Conservation (phyloP, 331 rosid genomes). For the Pyrus hybrid region DNA sequence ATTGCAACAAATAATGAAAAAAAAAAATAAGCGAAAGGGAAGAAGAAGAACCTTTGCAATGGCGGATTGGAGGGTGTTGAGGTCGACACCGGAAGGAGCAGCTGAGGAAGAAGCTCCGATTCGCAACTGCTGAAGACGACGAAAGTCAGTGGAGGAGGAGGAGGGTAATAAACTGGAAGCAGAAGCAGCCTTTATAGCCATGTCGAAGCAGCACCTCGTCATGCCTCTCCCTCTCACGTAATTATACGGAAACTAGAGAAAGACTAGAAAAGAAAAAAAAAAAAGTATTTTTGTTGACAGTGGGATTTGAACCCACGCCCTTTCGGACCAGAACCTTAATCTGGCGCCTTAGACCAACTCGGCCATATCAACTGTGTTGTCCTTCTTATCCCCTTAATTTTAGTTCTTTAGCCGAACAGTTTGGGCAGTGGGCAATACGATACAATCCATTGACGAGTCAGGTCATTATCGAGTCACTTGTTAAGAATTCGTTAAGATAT, state of each 20-base stretch:
- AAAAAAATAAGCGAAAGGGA: too few species aligned
- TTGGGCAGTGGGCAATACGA: too few species aligned
- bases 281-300: neutral
- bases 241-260: too few species aligned
- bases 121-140: conserved; percentile 22
- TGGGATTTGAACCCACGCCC: conserved; percentile 45
- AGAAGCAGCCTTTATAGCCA: too few species aligned
- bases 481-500: too few species aligned
- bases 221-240: neutral
- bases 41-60: conserved; percentile 48
- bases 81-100: conserved; percentile 73
- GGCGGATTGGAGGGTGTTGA: conserved; percentile 67
- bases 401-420: too few species aligned
- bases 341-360: conserved; percentile 99
- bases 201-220: neutral
- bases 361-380: conserved; percentile 57
- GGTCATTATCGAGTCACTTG: too few species aligned
- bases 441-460: too few species aligned
- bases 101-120: conserved; percentile 56
- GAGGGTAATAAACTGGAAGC: too few species aligned
- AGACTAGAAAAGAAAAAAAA: too few species aligned
- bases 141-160: conserved; percentile 6
- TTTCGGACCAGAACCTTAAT: conserved; percentile 99
- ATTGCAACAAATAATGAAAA: too few species aligned
- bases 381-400: too few species aligned